Percentiles rank a stretch among this genome's conserved stretches.
Conservation (phyloP, 257 asterid species). For the Asclepias syriaca region DNA sequence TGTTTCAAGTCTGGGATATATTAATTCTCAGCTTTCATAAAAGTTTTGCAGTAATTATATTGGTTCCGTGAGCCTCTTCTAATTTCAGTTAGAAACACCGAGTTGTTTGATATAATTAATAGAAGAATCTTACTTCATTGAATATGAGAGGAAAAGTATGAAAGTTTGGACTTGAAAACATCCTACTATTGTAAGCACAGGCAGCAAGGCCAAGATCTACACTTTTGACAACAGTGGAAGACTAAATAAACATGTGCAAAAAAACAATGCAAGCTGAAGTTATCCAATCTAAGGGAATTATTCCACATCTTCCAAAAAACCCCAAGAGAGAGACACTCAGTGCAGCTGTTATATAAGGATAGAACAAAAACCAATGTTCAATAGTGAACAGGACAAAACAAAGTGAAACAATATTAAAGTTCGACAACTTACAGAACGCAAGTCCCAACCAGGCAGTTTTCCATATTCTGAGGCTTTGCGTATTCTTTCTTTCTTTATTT, state of each 20-base stretch:
- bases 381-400: background rate
- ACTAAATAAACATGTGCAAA: background rate
- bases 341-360: background rate
- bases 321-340: too few species aligned
- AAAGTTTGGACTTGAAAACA: background rate
- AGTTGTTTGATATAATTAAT: background rate
- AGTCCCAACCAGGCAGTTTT: slow-evolving; percentile 88
- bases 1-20: background rate
- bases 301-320: background rate
- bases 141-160: background rate
- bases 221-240: background rate
- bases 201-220: background rate
- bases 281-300: background rate
- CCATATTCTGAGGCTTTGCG: slow-evolving; percentile 80
- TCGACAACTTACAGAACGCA: slow-evolving; percentile 82
- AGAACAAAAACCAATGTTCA: background rate
- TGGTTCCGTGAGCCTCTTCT: background rate
- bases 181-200: background rate
- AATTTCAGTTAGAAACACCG: too few species aligned
- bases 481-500: slow-evolving; percentile 90
- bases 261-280: background rate
- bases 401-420: slow-evolving; percentile 8
- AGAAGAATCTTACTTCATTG: background rate
- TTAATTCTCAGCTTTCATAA: background rate
- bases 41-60: background rate